phyloP scores from a whole-genome alignment of 495 filamentous ascomycete genomes.

The Bryoglossum gracile region DNA sequence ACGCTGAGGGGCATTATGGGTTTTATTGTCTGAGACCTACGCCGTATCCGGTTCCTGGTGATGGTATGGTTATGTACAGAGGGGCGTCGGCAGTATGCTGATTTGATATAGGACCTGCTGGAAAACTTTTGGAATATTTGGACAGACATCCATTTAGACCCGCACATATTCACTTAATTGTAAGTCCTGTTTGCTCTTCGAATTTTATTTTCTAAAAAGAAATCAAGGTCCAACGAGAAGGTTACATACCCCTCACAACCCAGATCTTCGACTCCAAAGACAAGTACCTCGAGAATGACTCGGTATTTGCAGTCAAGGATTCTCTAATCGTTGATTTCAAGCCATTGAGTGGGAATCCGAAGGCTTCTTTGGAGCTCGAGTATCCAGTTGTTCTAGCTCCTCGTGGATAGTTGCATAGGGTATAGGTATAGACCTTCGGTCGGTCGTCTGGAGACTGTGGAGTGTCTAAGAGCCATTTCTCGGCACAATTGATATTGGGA shows the following conservation, averaged over 20 bases:
- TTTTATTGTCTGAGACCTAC: constrained; percentile 83
- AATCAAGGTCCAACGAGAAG: constrained; percentile 27
- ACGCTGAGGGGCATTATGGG: constrained; percentile 67
- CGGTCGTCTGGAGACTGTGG: too few species aligned
- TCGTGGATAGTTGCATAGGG: too few species aligned
- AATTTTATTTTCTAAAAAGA: not conserved
- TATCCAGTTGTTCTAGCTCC: too few species aligned
- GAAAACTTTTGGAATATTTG: constrained; percentile 59
- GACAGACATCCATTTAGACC: constrained; percentile 79
- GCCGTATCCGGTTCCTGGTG: constrained; percentile 69
- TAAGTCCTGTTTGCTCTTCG: constrained; percentile 30
- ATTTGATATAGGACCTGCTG: constrained; percentile 45
- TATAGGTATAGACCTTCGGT: too few species aligned
- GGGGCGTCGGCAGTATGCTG: constrained; percentile 22
- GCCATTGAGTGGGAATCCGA: constrained; percentile 46
- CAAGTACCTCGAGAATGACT: constrained; percentile 53
- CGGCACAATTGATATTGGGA: too few species aligned
- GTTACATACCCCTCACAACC: constrained; percentile 52
- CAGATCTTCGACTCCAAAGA: constrained; percentile 58
- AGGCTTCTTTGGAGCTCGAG: constrained; percentile 63
- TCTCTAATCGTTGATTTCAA: constrained; percentile 58
- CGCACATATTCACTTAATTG: constrained; percentile 80
- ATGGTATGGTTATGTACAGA: too few species aligned
- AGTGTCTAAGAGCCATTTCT: too few species aligned
- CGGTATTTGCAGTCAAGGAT: constrained; percentile 61